These are phyloP conservation scores for Aspergillus arachidicola DNA, from an alignment of 2,329 filamentous ascomycete species.

Conservation along the genomic window DNA sequence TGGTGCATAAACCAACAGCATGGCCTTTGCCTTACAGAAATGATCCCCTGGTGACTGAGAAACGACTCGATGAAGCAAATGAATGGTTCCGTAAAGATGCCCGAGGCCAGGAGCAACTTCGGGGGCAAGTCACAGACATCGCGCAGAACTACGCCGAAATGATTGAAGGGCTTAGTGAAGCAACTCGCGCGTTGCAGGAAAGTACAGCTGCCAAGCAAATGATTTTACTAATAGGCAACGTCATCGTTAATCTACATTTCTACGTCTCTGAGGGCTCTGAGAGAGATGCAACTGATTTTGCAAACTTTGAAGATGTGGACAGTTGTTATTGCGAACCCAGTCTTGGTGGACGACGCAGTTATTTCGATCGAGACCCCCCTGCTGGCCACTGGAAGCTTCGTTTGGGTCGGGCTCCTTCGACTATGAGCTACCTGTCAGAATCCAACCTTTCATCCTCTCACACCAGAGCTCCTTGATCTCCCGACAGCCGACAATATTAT, in stretches of 20 bases:
- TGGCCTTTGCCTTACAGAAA: neutral
- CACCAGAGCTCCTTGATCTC: neutral
- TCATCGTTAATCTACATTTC: conserved; percentile 24
- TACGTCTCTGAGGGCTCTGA: conserved; percentile 17
- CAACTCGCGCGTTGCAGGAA: conserved; percentile 4
- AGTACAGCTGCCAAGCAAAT: conserved; percentile 16
- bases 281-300: conserved; percentile 19
- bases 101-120: conserved; percentile 20
- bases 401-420: neutral
- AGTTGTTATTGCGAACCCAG: conserved; percentile 18
- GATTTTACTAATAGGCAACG: conserved; percentile 25
- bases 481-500: neutral
- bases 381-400: conserved; percentile 12
- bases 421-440: neutral
- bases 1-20: neutral
- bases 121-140: conserved; percentile 22
- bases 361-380: conserved; percentile 25
- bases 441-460: neutral
- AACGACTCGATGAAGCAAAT: conserved; percentile 20
- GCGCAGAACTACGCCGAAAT: conserved; percentile 18
- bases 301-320: conserved; percentile 17
- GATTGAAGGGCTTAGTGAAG: conserved; percentile 8
- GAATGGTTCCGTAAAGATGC: conserved; percentile 28
- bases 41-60: neutral
- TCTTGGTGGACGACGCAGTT: conserved; percentile 21